Evolutionary conservation across 2,329 filamentous ascomycete genomes (phyloP).

Genomic region (Penicillium sumatraense): DNA sequence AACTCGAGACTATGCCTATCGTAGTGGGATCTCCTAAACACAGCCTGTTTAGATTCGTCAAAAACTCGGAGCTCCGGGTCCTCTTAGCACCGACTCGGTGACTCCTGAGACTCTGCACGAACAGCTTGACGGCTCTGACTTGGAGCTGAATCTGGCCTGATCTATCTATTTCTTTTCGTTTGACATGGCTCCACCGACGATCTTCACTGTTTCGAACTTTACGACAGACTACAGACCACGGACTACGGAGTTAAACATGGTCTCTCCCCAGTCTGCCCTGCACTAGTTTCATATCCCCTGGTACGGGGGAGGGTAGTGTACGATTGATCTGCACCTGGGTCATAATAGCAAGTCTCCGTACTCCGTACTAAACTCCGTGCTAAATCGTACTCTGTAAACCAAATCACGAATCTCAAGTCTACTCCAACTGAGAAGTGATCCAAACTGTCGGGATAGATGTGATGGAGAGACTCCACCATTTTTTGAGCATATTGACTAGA

Average conservation of each 20-base stretch:
- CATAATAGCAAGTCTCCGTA: neutral
- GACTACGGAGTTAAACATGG: neutral
- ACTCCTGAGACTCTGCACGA: neutral
- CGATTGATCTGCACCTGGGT: neutral
- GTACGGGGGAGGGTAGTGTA: neutral
- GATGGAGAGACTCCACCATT: neutral
- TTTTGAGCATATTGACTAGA: no score
- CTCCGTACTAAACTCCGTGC: no score
- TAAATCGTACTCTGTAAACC: no score
- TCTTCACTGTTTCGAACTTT: neutral
- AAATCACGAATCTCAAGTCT: neutral
- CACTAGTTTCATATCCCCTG: neutral
- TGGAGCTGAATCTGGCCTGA: neutral
- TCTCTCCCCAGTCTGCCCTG: neutral
- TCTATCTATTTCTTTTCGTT: neutral
- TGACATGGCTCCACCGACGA: neutral
- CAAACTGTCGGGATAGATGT: neutral
- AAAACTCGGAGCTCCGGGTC: neutral
- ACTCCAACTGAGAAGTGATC: neutral
- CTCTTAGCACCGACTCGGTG: neutral
- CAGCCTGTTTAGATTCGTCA: constrained; percentile 1
- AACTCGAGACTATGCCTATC: neutral
- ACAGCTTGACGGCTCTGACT: neutral
- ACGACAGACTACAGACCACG: neutral
- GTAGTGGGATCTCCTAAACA: neutral